A percentile compares a stretch with the other conserved stretches of the same genome.
Conservation (phyloP, 148 eudicot genomes). For the Nepenthes mirabilis region DNA sequence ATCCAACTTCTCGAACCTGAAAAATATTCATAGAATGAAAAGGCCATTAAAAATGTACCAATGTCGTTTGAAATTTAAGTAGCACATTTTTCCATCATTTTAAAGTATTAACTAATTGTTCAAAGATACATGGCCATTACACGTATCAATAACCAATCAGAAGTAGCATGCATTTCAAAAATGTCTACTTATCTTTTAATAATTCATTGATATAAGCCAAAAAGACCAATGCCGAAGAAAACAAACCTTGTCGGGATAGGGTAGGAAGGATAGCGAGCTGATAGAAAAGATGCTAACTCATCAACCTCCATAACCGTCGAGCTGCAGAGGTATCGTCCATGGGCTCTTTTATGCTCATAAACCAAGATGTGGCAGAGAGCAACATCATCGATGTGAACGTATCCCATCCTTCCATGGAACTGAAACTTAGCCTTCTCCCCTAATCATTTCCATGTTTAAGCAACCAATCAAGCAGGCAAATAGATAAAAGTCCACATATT, state of each 20-base stretch:
- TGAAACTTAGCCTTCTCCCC: slow-evolving; percentile 57
- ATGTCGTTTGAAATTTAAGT: too few species aligned
- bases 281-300: slow-evolving; percentile 41
- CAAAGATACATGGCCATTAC: too few species aligned
- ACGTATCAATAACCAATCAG: too few species aligned
- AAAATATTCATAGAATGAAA: background rate
- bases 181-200: too few species aligned
- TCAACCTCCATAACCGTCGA: slow-evolving; percentile 52
- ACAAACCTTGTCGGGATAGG: slow-evolving; percentile 58
- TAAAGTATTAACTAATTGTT: too few species aligned
- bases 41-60: too few species aligned
- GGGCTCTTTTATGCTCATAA: slow-evolving; percentile 56
- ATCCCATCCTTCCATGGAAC: slow-evolving; percentile 94
- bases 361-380: slow-evolving; percentile 73
- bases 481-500: background rate
- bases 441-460: slow-evolving; percentile 2
- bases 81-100: too few species aligned
- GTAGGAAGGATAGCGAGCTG: slow-evolving; percentile 54
- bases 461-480: too few species aligned
- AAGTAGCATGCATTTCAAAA: too few species aligned
- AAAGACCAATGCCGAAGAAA: background rate
- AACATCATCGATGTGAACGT: slow-evolving; percentile 83
- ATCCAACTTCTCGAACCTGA: slow-evolving; percentile 51
- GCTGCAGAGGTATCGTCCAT: slow-evolving; percentile 79
- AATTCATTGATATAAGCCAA: too few species aligned